A percentile compares a stretch with the other conserved stretches of the same genome.
Evolutionary conservation across 129 eudicot species (phyloP).

Genomic region (carrot (Daucus carota)): DNA sequence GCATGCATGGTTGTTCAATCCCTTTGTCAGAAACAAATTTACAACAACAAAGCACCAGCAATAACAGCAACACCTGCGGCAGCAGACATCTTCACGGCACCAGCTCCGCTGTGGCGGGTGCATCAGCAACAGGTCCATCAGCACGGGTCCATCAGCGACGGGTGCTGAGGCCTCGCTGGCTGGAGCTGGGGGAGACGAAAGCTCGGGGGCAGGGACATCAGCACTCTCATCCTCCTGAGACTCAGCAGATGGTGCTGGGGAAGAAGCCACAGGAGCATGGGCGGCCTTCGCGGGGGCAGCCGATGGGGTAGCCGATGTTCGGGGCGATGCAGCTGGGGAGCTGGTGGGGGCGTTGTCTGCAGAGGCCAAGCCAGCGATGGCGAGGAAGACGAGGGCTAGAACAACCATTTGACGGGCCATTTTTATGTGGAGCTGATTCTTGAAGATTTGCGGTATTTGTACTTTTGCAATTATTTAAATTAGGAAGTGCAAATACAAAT

Average conservation of each 20-base stretch:
- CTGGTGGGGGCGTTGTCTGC: conserved; percentile 22
- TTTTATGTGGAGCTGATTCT: not conserved
- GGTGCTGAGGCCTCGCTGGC: conserved; percentile 19
- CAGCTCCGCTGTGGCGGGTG: not conserved
- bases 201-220: conserved; percentile 5
- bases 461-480: not conserved
- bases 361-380: conserved; percentile 28
- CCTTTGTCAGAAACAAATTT: not conserved
- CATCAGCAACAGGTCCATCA: conserved; percentile 6
- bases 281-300: conserved; percentile 8
- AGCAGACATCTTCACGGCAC: conserved; percentile 25
- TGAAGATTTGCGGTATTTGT: not conserved
- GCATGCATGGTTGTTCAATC: not conserved
- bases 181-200: conserved; percentile 36
- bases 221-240: not conserved
- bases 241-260: conserved; percentile 21
- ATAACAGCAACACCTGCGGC: conserved; percentile 29
- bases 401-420: conserved; percentile 52
- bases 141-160: conserved; percentile 15
- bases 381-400: conserved; percentile 32
- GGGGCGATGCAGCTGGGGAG: conserved; percentile 28
- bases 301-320: not conserved
- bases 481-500: conserved; percentile 6
- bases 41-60: conserved; percentile 37
- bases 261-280: not conserved